phyloP scores from a whole-genome alignment of 2,329 filamentous ascomycete species.

The Cercospora sojina region DNA sequence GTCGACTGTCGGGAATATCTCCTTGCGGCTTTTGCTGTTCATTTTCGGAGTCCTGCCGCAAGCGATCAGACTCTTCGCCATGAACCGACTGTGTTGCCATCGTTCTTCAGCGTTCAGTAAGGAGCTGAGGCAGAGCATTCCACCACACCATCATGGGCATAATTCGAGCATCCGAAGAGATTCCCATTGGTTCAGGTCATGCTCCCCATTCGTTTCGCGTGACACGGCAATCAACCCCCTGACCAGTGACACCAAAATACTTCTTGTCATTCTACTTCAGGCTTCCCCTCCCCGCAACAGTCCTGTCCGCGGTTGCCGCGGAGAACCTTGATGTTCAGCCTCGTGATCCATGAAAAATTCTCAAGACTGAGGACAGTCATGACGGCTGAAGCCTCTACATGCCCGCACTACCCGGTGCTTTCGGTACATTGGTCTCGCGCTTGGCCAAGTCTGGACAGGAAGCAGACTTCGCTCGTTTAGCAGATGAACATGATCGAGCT shows the following conservation, averaged over 20 bases:
- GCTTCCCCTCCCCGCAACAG: neutral
- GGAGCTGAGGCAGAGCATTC: too few species aligned
- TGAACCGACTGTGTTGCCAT: too few species aligned
- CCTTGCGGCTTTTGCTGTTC: conserved; percentile 1
- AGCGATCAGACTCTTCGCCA: conserved; percentile 6
- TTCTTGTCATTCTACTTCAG: neutral
- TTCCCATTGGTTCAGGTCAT: neutral
- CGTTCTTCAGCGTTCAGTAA: too few species aligned
- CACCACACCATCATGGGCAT: too few species aligned
- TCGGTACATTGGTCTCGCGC: neutral
- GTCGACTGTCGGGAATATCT: neutral
- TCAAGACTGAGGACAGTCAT: neutral
- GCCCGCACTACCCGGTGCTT: neutral
- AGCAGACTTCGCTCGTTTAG: neutral
- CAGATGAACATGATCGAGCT: neutral
- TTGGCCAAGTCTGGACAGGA: neutral
- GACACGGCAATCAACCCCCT: neutral
- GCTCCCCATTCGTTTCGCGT: neutral
- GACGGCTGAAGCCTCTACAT: neutral
- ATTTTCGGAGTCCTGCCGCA: neutral
- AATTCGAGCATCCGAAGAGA: neutral
- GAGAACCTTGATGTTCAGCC: neutral
- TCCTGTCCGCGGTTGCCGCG: neutral
- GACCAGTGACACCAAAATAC: neutral
- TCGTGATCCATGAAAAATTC: neutral